Evolutionary conservation across 1,139 yeast genomes (phyloP).

Genomic region (Candida sanyaensis): DNA sequence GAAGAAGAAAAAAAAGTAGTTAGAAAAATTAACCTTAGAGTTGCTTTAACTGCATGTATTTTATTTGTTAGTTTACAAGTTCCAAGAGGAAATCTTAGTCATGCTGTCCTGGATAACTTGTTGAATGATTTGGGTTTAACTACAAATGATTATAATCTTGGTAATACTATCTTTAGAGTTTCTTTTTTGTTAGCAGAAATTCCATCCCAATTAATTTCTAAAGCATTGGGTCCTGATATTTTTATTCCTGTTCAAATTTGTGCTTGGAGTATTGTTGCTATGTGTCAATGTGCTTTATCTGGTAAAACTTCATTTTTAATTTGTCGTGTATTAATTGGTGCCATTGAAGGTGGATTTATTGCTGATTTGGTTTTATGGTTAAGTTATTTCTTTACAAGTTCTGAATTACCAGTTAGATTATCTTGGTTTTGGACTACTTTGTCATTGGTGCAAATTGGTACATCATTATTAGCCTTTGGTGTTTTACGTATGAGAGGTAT

Average conservation of each 20-base stretch:
- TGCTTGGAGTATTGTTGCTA: slow-evolving; percentile 33
- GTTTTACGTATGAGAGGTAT: slow-evolving; percentile 26
- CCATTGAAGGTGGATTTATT: slow-evolving; percentile 34
- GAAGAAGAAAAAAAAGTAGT: slow-evolving; percentile 32
- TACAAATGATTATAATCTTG: slow-evolving; percentile 33
- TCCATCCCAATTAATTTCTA: slow-evolving; percentile 35
- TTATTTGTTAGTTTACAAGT: slow-evolving; percentile 34
- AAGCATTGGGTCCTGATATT: slow-evolving; percentile 32
- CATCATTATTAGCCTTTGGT: slow-evolving; percentile 42
- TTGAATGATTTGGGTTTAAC: slow-evolving; percentile 27
- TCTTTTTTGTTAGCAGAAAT: slow-evolving; percentile 33
- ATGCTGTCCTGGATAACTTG: slow-evolving; percentile 35
- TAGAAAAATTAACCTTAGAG: slow-evolving; percentile 26
- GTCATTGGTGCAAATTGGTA: slow-evolving; percentile 27
- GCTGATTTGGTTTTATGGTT: slow-evolving; percentile 31
- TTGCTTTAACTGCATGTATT: slow-evolving; percentile 30
- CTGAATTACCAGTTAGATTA: slow-evolving; percentile 28
- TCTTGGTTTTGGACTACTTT: slow-evolving; percentile 21
- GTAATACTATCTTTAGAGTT: slow-evolving; percentile 30
- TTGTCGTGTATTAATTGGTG: slow-evolving; percentile 32
- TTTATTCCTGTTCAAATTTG: slow-evolving; percentile 36
- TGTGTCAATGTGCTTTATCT: slow-evolving; percentile 26
- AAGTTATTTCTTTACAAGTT: slow-evolving; percentile 29
- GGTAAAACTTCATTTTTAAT: slow-evolving; percentile 26
- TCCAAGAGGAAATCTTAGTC: slow-evolving; percentile 32